Evolutionary conservation across 1,139 yeast species (phyloP), one percentile per base, ranked within the genome.

Genomic region (Candida gigantensis): DNA sequence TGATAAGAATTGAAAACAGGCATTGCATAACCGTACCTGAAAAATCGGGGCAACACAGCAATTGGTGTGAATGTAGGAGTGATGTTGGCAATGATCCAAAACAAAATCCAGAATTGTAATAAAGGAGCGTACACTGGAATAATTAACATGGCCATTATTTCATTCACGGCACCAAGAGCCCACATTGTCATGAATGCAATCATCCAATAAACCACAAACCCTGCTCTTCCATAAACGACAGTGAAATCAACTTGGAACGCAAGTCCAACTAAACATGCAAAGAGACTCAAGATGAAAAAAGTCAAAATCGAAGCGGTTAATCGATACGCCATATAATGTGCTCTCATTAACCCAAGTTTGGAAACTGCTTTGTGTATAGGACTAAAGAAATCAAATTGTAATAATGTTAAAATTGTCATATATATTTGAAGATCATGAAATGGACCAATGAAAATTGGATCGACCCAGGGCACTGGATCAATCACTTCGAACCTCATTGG

Each of bases 401-500:
- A 62, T 43, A 70, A 65, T 10, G 95, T 79, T 39, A 85, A 60
- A 57, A 87, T 80, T 47, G 87, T 74, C 55, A 83, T 68, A 58
- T 79, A 86, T 57, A 87, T 84, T 40, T 84, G 68, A 34, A 95
- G 95, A 46, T 85, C 81, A 55, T 83, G 87, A 4, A 79, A 58
- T 2, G 90, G 87, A 1, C 87, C 88, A 15, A 72, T 49, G 16
- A 81, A 53, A 3, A 74, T 78, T 2, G 76, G 63, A 46, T 77
- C 66, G 2, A 60, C 58, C 41, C 61, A 69, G 1, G 87, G 85
- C 17, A 72, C 67, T 34, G 67, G 57, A 55, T 84, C 90, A 7
- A 51, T 41, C 33, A 51, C 60, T 3, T 47, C 31, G 43, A 79
- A 70, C 1, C 47, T 45, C 3, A 77, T 57, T 4, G 77, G 65